These are phyloP conservation scores for Taiozyma sp. DNA, from an alignment of 1,139 yeast genomes.

Conservation along the genomic window DNA sequence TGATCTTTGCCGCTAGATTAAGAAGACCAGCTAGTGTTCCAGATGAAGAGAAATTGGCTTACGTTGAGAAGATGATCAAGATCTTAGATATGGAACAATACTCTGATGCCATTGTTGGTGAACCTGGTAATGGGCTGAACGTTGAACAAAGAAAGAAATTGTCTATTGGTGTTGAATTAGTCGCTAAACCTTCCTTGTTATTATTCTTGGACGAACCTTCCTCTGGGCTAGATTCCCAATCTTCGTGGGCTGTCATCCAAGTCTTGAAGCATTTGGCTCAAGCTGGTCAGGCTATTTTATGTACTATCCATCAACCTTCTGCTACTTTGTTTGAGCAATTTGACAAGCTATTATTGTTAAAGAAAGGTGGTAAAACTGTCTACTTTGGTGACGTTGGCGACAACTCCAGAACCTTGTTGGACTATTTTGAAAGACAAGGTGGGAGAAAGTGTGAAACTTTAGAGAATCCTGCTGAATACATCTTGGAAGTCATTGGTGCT, in stretches of 20 bases:
- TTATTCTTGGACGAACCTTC: conserved; percentile 88
- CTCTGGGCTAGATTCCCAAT: conserved; percentile 87
- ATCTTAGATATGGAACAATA: conserved; percentile 68
- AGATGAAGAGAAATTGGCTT: conserved; percentile 55
- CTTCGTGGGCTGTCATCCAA: conserved; percentile 84
- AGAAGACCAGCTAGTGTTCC: conserved; percentile 62
- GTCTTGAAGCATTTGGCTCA: conserved; percentile 70
- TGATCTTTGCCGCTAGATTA: conserved; percentile 67
- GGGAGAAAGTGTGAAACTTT: conserved; percentile 59
- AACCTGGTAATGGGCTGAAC: conserved; percentile 72
- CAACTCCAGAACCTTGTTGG: conserved; percentile 51
- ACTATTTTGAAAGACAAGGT: conserved; percentile 67
- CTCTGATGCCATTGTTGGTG: conserved; percentile 82
- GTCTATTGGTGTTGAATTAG: conserved; percentile 83
- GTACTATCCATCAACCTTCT: conserved; percentile 59
- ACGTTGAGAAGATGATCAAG: conserved; percentile 67
- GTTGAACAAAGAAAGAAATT: conserved; percentile 85
- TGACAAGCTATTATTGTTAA: conserved; percentile 68
- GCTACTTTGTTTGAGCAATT: conserved; percentile 63
- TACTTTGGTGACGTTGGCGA: conserved; percentile 77
- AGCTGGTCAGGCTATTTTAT: conserved; percentile 74
- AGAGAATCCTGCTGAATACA: conserved; percentile 83
- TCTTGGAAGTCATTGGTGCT: conserved; percentile 76
- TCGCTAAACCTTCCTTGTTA: conserved; percentile 77
- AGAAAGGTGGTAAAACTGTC: conserved; percentile 76